Base-by-base conservation (phyloP, 2,329 filamentous ascomycete genomes). In the Leptographium wingfieldii region DNA sequence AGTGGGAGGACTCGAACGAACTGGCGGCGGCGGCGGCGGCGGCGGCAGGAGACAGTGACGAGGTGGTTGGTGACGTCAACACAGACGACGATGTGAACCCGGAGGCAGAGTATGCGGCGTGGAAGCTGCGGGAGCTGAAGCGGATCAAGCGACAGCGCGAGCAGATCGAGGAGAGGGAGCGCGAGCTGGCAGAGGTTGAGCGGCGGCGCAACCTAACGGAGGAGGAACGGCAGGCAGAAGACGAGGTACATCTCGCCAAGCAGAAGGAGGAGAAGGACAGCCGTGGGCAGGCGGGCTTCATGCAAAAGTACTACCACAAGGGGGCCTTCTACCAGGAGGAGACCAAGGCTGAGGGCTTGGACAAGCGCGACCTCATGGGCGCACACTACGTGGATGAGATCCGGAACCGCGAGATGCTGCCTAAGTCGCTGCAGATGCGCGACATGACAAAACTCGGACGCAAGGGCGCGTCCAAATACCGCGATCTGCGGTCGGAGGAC, bases 251-350 rank as follows among this genome's bases (percentile, higher is more conserved):
- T 71, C 75, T 97, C 22, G 85, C 85, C 1, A 78, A 80, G 65
- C 92, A 97, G 73, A 84, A 87, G 66, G 87, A 88, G 63, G 91
- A 95, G 64, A 88, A 89, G 67, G 84, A 88, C 63, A 73, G 78
- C 57, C 86, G 87, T 62, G 90, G 90, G 58, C 87, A 92, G 73
- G 90, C 94, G 79, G 82, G 82, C 2, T 96, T 85, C 71, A 90
- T 97, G 88, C 92, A 96, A 69, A 91, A 92, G 70, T 99, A 97
- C 75, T 92, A 90, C 73, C 94, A 99, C 78, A 92, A 92, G 74
- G 94, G 94, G 56, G 94, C 94, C 19, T 99, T 97, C 76, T 97
- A 90, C 77, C 88, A 87, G 65, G 90, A 92, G 58, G 88, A 95
- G 67, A 80, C 85, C 57, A 83, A 85, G 66, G 84, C 83, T 19